Base-by-base conservation (phyloP, 768 basidiomycete genomes). In the Austroboletus festivus region DNA sequence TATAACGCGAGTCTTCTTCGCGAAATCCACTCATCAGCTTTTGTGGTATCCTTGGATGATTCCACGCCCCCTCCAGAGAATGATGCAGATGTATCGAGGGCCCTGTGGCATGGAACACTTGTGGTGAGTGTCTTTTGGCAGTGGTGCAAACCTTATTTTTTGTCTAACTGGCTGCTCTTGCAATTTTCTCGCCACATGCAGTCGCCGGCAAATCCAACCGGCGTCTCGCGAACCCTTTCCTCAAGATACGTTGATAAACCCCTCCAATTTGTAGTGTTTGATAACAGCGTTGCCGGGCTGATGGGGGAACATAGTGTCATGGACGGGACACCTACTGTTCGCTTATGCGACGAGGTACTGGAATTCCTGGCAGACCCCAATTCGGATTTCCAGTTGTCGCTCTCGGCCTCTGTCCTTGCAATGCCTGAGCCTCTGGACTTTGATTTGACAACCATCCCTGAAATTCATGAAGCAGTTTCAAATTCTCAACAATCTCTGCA, bases 231-330 rank as follows among this genome's bases (percentile, higher is more conserved):
- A 8, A 84, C 84, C n/a, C 74, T 90, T 18, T 77, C 78, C 31
- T 87, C 86, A 52, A 81, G 88, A 37, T 90, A 86, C 83, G 82
- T 92, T 40, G 94, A 97, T 70, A 97, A 96, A 68, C 93, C 94
- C 9, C 65, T 82, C 48, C 81, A 97, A 64, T 83, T 93, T 63
- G 79, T 96, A 49, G 80, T 97, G 5, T 91, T 83, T 59, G 89
- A 90, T 64, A 89, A 91, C 54, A 81, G 75, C 12, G 73, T 80
- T 42, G 86, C 90, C 1, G 94, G 93, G 5, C 69, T 96, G 58
- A 87, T 95, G 80, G 94, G 94, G 39, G 94, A 97, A 66, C 94
- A 93, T 64, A 89, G 87, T 16, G 74, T 89, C 50, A 93, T 93
- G 90, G 90, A 93, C 58, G 90, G 90, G 30, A 92, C 90, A 15